Percentiles rank a stretch among this genome's conserved stretches.
Conservation (phyloP, 75 land plant genomes). For the Selaginella moellendorffii region DNA sequence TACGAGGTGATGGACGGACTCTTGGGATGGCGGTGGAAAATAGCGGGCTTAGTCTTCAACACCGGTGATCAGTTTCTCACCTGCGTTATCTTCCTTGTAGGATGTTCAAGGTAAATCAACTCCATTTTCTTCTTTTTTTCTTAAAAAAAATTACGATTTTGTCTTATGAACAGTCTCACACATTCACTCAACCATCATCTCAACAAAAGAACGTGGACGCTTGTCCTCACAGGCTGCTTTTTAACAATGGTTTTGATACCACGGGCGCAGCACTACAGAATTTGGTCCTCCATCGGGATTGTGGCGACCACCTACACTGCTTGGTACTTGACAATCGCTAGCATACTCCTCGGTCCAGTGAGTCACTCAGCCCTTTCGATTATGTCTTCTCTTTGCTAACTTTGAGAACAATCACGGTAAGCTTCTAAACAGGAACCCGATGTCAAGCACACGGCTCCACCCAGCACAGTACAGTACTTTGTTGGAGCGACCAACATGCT, state of each 20-base stretch:
- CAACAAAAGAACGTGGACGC: conserved; percentile 3
- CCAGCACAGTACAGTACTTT: neutral
- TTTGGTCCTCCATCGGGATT: neutral
- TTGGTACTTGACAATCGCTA: conserved; percentile 9
- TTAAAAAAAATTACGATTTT: neutral
- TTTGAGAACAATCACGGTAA: neutral
- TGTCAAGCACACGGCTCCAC: neutral
- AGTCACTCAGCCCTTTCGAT: neutral
- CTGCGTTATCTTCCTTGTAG: neutral
- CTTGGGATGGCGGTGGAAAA: neutral
- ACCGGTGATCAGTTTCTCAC: neutral
- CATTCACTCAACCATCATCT: neutral
- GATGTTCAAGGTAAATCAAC: neutral
- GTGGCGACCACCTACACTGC: neutral
- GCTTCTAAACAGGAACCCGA: too few relatives aligned
- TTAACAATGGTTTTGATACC: neutral
- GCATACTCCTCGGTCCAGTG: neutral
- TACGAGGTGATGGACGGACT: neutral
- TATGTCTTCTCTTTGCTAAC: neutral
- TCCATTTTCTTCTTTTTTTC: neutral
- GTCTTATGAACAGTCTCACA: neutral
- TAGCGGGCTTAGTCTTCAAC: conserved; percentile 1
- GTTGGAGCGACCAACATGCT: neutral
- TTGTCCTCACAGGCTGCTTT: neutral
- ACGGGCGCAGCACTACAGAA: neutral